phyloP scores from a whole-genome alignment of 257 asterid species.

The Solanum neorickii region DNA sequence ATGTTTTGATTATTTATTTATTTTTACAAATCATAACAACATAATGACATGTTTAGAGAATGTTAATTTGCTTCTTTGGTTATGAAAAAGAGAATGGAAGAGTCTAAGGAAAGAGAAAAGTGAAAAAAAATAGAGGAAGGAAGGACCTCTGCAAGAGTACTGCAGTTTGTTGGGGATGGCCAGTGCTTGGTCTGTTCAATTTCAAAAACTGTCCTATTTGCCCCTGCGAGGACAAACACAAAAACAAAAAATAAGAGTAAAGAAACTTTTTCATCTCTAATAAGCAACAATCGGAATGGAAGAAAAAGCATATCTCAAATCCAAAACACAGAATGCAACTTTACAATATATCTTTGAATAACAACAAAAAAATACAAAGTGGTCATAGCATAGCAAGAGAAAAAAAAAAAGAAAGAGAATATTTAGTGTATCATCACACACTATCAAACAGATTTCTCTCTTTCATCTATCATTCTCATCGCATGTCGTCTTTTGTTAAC shows the following conservation, averaged over 20 bases:
- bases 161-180: slow-evolving; percentile 65
- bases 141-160: slow-evolving; percentile 52
- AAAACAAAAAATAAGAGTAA: slow-evolving; percentile 18
- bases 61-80: not conserved
- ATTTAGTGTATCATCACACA: not conserved
- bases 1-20: slow-evolving; percentile 1
- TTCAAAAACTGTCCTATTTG: slow-evolving; percentile 58
- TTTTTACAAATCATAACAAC: slow-evolving; percentile 4
- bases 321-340: slow-evolving; percentile 1
- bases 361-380: not conserved
- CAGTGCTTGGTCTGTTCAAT: slow-evolving; percentile 72
- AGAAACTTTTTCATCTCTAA: slow-evolving; percentile 19
- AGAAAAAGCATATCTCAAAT: slow-evolving; percentile 1
- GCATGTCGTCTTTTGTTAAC: not conserved
- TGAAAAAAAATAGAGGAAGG: not conserved
- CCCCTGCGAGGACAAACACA: slow-evolving; percentile 32
- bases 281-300: slow-evolving; percentile 6
- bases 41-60: not conserved
- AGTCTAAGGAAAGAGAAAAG: not conserved
- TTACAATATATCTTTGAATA: not conserved
- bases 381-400: not conserved
- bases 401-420: not conserved
- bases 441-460: not conserved
- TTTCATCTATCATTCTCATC: not conserved
- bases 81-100: not conserved